Evolutionary conservation across 2,329 filamentous ascomycete genomes (phyloP).

Genomic region (Emmonsia crescens): DNA sequence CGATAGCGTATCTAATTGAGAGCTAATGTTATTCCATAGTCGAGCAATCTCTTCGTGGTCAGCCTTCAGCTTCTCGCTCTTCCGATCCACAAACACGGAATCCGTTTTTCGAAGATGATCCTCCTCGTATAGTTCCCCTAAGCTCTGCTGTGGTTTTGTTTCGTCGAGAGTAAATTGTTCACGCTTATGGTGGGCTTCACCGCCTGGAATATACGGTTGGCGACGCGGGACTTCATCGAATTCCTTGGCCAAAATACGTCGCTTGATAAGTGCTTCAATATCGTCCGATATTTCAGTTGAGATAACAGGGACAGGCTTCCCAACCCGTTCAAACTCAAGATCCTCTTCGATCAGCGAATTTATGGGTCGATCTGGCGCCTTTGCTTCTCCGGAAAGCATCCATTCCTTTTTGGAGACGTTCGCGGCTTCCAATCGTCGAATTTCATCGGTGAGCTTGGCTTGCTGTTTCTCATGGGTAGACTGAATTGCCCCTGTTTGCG

Average conservation of each 20-base stretch:
- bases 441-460: conserved; percentile 78
- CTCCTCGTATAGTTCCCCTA: conserved; percentile 90
- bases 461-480: conserved; percentile 82
- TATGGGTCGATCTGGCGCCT: conserved; percentile 66
- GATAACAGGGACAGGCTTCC: conserved; percentile 89
- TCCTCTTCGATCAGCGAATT: conserved; percentile 94
- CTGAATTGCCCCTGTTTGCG: conserved; percentile 17
- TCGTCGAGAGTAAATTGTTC: conserved; percentile 75
- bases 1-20: conserved; percentile 75
- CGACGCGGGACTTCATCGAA: conserved; percentile 86
- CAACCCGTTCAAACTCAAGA: conserved; percentile 87
- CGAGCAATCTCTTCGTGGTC: conserved; percentile 74
- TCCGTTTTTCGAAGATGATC: conserved; percentile 73
- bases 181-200: conserved; percentile 45
- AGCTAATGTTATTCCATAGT: conserved; percentile 71
- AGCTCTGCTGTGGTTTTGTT: conserved; percentile 71
- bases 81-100: conserved; percentile 67
- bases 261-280: conserved; percentile 89
- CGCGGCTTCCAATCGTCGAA: conserved; percentile 77
- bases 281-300: conserved; percentile 82
- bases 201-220: conserved; percentile 60
- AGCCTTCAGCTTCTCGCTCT: conserved; percentile 69
- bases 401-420: conserved; percentile 85
- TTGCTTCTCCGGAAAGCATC: conserved; percentile 80
- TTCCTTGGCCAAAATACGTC: conserved; percentile 75